Percentiles rank a stretch among this genome's conserved stretches.
phyloP scores from a whole-genome alignment of 2,329 filamentous ascomycete species.

The Triangularia verruculosa region DNA sequence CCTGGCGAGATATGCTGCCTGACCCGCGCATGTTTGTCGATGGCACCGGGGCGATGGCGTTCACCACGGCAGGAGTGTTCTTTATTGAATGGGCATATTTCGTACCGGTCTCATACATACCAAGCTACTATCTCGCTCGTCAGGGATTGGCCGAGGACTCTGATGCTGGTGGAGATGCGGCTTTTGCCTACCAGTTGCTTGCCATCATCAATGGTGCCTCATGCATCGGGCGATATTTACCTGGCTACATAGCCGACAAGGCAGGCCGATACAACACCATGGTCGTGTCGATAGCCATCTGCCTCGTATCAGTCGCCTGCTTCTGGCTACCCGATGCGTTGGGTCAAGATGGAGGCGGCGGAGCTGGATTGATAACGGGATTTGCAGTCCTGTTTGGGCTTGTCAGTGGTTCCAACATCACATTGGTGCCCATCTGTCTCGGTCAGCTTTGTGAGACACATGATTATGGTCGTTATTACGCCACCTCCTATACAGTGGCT shows the following conservation, averaged over 20 bases:
- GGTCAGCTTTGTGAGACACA: neutral
- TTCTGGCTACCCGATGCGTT: neutral
- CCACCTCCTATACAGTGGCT: neutral
- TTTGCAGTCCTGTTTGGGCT: neutral
- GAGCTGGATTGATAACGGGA: neutral
- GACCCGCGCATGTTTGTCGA: neutral
- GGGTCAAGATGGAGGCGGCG: neutral
- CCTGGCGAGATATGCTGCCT: neutral
- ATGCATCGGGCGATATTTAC: neutral
- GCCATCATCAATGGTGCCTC: neutral
- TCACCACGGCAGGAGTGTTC: neutral
- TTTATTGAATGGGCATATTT: conserved; percentile 1
- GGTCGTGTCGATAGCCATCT: neutral
- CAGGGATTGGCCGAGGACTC: neutral
- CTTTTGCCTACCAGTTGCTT: neutral
- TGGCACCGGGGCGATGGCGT: neutral
- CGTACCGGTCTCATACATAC: neutral
- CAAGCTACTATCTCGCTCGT: neutral
- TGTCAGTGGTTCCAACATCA: neutral
- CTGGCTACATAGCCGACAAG: neutral
- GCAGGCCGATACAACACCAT: neutral
- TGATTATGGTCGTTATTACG: conserved; percentile 1
- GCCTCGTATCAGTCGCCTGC: neutral
- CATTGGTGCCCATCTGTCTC: neutral
- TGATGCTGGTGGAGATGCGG: neutral